Conservation (phyloP, 148 eudicot species). For the Fagopyrum homotropicum region DNA sequence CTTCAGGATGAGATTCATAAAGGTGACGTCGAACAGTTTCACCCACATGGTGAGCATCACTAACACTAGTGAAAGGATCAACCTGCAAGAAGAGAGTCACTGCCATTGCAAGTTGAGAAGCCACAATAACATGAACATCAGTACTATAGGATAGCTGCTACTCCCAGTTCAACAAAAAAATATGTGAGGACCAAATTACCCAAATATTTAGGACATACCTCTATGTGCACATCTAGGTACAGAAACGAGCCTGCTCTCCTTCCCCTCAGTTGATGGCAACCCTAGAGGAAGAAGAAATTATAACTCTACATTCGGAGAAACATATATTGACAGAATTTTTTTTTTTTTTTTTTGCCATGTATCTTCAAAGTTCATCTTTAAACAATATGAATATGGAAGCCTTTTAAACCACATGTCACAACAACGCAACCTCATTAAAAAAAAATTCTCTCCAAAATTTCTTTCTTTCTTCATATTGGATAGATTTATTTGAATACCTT, state of each 20-base stretch:
- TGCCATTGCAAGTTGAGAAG: constrained; percentile 8
- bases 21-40: constrained; percentile 74
- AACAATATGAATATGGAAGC: too few relatives aligned
- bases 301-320: not conserved
- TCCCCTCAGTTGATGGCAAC: constrained; percentile 85
- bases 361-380: not conserved
- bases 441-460: too few relatives aligned
- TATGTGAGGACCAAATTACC: not conserved
- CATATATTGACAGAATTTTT: not conserved
- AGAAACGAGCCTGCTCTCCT: constrained; percentile 94
- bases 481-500: too few relatives aligned
- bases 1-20: constrained; percentile 70
- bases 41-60: constrained; percentile 86
- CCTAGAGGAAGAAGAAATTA: constrained; percentile 39
- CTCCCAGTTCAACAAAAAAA: not conserved
- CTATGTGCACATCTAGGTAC: constrained; percentile 89
- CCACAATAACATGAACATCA: not conserved
- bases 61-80: constrained; percentile 88
- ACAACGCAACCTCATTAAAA: too few relatives aligned
- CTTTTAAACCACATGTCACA: too few relatives aligned
- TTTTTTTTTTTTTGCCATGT: not conserved
- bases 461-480: too few relatives aligned
- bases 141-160: not conserved
- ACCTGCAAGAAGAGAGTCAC: constrained; percentile 48
- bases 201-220: constrained; percentile 36